Evolutionary conservation across 768 basidiomycete genomes (phyloP).

Genomic region (Russula abietina): DNA sequence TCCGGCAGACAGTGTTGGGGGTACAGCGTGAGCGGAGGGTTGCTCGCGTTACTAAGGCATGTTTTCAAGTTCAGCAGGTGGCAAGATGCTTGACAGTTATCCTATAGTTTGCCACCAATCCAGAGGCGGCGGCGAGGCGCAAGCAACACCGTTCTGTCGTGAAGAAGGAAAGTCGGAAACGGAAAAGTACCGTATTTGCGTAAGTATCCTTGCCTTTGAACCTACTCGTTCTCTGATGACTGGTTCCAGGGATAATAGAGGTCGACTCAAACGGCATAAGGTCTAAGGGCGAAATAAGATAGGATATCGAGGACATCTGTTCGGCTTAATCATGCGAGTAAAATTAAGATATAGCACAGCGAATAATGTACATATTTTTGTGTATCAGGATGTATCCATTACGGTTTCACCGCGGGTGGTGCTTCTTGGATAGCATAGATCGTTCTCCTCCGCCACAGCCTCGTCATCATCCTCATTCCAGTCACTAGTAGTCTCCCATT

Average conservation of each 20-base stretch:
- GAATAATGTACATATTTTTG: constrained; percentile 13
- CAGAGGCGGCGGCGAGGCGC: constrained; percentile 68
- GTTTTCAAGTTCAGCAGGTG: constrained; percentile 23
- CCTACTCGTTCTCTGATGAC: constrained; percentile 10
- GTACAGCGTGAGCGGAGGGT: constrained; percentile 69
- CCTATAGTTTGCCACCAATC: constrained; percentile 60
- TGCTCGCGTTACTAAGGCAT: constrained; percentile 40
- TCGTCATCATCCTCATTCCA: constrained; percentile 89
- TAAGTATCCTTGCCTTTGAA: constrained; percentile 35
- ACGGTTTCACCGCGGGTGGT: constrained; percentile 31
- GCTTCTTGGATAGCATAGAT: constrained; percentile 58
- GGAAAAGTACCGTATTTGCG: constrained; percentile 60
- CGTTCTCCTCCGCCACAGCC: constrained; percentile 63
- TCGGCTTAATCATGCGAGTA: constrained; percentile 3
- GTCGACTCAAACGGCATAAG: constrained; percentile 44
- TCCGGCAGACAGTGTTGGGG: constrained; percentile 63
- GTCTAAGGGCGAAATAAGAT: constrained; percentile 32
- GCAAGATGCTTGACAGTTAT: background rate
- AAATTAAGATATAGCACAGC: constrained; percentile 19
- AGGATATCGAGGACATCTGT: background rate
- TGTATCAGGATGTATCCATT: constrained; percentile 38
- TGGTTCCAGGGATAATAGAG: constrained; percentile 41
- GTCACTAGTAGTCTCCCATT: constrained; percentile 85
- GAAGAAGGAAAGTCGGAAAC: constrained; percentile 84
- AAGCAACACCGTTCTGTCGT: constrained; percentile 62